Base-by-base conservation (phyloP, 495 filamentous ascomycete genomes). In the Daldinia caldariorum region DNA sequence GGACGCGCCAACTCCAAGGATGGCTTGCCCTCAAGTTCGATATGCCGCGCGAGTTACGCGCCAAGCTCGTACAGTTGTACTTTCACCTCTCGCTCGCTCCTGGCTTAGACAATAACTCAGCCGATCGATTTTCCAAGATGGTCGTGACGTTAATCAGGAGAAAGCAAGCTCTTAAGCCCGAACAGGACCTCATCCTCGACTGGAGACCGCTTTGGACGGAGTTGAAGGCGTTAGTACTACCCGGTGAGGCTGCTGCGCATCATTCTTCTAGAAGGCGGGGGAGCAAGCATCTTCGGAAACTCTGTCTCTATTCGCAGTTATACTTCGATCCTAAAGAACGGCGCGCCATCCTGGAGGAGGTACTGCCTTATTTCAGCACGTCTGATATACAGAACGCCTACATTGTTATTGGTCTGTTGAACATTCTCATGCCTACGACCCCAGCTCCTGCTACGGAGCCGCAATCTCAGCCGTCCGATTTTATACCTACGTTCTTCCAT, bases 21-120 rank as follows among this genome's bases (percentile, higher is more conserved):
- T 99, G 95, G 96, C 84, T 99, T 26, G 90, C 90, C 8, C 86
- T 98, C 75, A 99, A 99, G 81, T 99, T 97, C 76, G 96, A 98
- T 80, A 91, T 95, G 63, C 92, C 94, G 49, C 86, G 90, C 60
- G 89, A 88, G 66, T 89, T 94, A 49, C 85, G 95, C 55, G 87
- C 93, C 62, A 92, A 88, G 77, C 89, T 99, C 22, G 91, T 94
- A 16, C 92, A 88, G 75, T 83, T 99, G 18, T 99, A 97, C 79
- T 99, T 96, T 81, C 93, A 97, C 82, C 89, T 99, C 35, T 85
- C 92, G 5, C 85, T 99, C 50, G 93, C 95, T 34, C 94, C 94
- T 0, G 95, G 96, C 4, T 83, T 99, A 57, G 96, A 98, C 74
- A 84, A 84, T 51, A 83, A 82, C 67, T 90, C 93, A 22, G 84